These are phyloP conservation scores for Acacia confusa DNA, from an alignment of 306 rosid genomes.

Conservation along the genomic window DNA sequence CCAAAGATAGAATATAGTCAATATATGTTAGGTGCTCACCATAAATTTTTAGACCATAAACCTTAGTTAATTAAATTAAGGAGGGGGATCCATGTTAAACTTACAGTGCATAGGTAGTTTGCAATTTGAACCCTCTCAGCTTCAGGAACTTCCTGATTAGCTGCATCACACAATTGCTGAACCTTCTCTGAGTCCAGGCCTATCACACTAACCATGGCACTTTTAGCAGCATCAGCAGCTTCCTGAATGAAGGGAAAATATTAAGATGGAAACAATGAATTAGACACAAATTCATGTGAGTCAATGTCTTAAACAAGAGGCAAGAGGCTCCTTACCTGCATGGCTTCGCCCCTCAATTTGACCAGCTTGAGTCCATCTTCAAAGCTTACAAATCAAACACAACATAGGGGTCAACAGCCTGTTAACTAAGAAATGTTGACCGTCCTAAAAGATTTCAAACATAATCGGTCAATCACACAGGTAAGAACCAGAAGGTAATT, in stretches of 20 bases:
- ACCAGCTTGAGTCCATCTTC: constrained; percentile 99
- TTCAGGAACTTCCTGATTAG: constrained; percentile 88
- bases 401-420: constrained; percentile 22
- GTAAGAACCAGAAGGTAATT: constrained; percentile 1
- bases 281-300: background rate
- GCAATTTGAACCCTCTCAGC: constrained; percentile 90
- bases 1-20: constrained; percentile 23
- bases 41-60: constrained; percentile 18
- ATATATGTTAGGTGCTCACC: background rate
- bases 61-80: constrained; percentile 27
- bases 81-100: constrained; percentile 36
- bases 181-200: constrained; percentile 94
- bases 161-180: constrained; percentile 90
- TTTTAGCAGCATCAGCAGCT: constrained; percentile 78
- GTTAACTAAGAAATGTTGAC: constrained; percentile 18
- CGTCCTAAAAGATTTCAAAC: constrained; percentile 1
- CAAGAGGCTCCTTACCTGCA: constrained; percentile 70
- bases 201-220: constrained; percentile 95
- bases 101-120: constrained; percentile 87
- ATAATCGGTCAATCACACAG: constrained; percentile 18
- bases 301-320: constrained; percentile 23
- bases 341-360: constrained; percentile 96
- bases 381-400: constrained; percentile 59
- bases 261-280: constrained; percentile 5
- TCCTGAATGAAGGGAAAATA: constrained; percentile 50